Base-by-base conservation (phyloP, 2,329 filamentous ascomycete species). In the Ophiostoma fasciatum region DNA sequence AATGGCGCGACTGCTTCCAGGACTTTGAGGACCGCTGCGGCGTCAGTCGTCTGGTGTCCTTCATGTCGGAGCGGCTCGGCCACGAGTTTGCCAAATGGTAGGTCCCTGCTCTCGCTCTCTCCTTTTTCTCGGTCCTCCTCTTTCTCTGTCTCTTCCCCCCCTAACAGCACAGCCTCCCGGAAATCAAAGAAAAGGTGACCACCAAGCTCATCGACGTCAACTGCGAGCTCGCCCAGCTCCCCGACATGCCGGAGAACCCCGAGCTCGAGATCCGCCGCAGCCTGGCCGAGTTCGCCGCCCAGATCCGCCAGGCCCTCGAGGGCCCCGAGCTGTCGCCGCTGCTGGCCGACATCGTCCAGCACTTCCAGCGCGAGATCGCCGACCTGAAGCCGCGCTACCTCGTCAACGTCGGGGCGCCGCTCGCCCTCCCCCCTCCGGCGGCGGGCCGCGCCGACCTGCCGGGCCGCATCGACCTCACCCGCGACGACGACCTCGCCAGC, bases 201-300 rank as follows among this genome's bases (percentile, higher is more conserved):
- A 45, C 47, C 0, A 60, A 69, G 5, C 62, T 80, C 0, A 42
- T 54, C 0, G 50, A 61, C 0, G 71, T 85, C 3, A 60, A 71
- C 2, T 46, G 49, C 0, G 58, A 78, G 38, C 62, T 92, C 0
- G 44, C 51, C 0, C 57, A 55, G 0, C 64, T 87, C 0, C 81
- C 81, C 0, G 77, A 82, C 26, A 67, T 82, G 0, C 78, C 79
- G 0, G 55, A 61, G 0, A 82, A 84, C 29, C 69, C 84, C 0
- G 67, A 75, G n/a, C 60, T 75, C 0, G 71, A 75, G 9, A 65
- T 92, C 0, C 66, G 66, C 15, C 65, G 66, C 2, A 69, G 72
- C 10, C 51, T 88, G 0, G 59, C 62, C 11, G 58, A 58, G 0
- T 76, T 88, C 41, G 65, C 69, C 0, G 56, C 61, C 0, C 49